phyloP scores from a whole-genome alignment of 768 basidiomycete species.

The Termitomyces sp. region DNA sequence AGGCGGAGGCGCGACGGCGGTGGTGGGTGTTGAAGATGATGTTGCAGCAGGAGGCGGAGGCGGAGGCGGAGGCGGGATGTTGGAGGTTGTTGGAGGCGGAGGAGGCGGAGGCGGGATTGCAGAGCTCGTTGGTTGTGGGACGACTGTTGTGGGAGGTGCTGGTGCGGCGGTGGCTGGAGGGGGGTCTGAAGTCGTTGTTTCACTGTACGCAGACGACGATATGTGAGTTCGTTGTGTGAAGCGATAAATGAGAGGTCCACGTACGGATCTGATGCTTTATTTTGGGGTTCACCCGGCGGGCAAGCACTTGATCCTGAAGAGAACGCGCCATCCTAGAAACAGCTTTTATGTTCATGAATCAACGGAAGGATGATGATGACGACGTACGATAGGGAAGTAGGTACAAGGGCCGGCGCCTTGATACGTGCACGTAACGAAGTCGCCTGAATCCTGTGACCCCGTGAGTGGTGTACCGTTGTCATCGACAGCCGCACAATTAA shows the following conservation, averaged over 20 bases:
- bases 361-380: neutral
- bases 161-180: neutral
- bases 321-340: conserved; percentile 7
- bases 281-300: conserved; percentile 6
- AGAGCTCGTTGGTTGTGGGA: neutral
- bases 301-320: conserved; percentile 7
- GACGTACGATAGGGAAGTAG: conserved; percentile 7
- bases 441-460: neutral
- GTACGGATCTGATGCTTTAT: too few relatives aligned
- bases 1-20: neutral
- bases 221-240: neutral
- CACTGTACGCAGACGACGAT: neutral
- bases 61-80: neutral
- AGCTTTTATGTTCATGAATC: neutral
- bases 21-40: neutral
- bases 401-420: conserved; percentile 1
- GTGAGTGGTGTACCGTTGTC: conserved; percentile 6
- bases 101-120: neutral
- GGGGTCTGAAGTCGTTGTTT: neutral
- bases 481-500: conserved; percentile 6
- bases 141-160: neutral
- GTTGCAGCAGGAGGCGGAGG: neutral
- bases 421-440: conserved; percentile 10
- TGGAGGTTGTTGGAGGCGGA: neutral
- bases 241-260: neutral